A percentile compares a stretch with the other conserved stretches of the same genome.
Evolutionary conservation across 2,329 filamentous ascomycete genomes (phyloP).

Genomic region (Colletotrichum sp.): DNA sequence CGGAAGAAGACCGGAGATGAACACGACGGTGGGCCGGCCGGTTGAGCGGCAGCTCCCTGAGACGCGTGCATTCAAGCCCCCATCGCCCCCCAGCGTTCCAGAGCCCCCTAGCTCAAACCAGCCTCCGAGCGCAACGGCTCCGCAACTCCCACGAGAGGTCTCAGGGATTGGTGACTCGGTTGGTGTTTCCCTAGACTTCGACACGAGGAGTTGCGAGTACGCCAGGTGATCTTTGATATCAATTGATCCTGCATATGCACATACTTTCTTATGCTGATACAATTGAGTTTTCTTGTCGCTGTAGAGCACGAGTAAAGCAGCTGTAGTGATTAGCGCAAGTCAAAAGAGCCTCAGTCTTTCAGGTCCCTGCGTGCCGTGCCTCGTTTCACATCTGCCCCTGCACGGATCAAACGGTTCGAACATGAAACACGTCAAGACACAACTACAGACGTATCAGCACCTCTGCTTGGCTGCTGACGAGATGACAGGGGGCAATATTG

Average conservation of each 20-base stretch:
- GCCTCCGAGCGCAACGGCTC: not conserved
- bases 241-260: not conserved
- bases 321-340: not conserved
- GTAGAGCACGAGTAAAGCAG: not conserved
- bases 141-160: not conserved
- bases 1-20: not conserved
- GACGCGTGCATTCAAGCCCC: not conserved
- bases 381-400: not conserved
- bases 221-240: not conserved
- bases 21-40: not conserved
- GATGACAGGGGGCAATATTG: not conserved
- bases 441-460: slow-evolving; percentile 15
- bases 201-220: not conserved
- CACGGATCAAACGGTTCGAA: not conserved
- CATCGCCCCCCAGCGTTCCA: not conserved
- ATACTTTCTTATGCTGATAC: not conserved
- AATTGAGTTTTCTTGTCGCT: not conserved
- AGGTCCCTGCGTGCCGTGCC: not conserved
- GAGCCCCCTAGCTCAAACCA: not conserved
- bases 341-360: not conserved
- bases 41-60: not conserved
- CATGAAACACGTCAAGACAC: slow-evolving; percentile 10
- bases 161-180: not conserved
- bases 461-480: not conserved
- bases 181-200: not conserved